phyloP scores from a whole-genome alignment of 345 rosid genomes.

The Citrus reticulata region DNA sequence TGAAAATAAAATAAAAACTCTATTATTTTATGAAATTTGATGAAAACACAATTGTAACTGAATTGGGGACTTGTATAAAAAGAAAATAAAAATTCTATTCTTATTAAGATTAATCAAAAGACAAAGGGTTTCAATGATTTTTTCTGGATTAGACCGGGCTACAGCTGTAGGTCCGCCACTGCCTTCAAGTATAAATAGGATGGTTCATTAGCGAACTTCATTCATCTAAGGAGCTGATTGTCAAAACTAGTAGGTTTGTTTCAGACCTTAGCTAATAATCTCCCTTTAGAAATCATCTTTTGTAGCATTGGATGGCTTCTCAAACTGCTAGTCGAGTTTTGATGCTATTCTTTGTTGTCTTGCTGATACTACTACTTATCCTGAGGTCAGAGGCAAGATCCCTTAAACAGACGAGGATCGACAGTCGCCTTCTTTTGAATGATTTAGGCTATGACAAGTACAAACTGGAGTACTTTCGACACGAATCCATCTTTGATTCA shows the following conservation, averaged over 20 bases:
- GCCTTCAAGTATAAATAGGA: slow-evolving; percentile 16
- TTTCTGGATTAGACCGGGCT: no score
- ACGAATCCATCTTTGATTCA: slow-evolving; percentile 2
- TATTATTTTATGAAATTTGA: no score
- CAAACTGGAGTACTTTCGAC: slow-evolving; percentile 3
- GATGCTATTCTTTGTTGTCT: neutral
- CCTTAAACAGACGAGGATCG: neutral
- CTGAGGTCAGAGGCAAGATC: slow-evolving; percentile 13
- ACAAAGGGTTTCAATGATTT: no score
- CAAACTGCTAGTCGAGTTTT: neutral
- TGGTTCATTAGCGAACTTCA: neutral
- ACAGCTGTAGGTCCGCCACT: no score
- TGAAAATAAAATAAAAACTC: no score
- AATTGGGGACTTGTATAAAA: no score
- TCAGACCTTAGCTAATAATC: neutral
- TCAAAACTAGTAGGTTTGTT: neutral
- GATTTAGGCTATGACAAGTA: slow-evolving; percentile 19
- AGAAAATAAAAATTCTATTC: no score
- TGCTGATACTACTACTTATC: slow-evolving; percentile 12
- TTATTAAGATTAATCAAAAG: no score
- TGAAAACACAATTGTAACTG: no score
- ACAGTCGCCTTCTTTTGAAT: slow-evolving; percentile 21
- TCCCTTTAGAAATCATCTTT: neutral
- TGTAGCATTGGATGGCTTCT: slow-evolving; percentile 12
- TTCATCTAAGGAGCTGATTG: neutral